Evolutionary conservation across 768 basidiomycete species (phyloP).

Genomic region (Naganishia vishniacii): DNA sequence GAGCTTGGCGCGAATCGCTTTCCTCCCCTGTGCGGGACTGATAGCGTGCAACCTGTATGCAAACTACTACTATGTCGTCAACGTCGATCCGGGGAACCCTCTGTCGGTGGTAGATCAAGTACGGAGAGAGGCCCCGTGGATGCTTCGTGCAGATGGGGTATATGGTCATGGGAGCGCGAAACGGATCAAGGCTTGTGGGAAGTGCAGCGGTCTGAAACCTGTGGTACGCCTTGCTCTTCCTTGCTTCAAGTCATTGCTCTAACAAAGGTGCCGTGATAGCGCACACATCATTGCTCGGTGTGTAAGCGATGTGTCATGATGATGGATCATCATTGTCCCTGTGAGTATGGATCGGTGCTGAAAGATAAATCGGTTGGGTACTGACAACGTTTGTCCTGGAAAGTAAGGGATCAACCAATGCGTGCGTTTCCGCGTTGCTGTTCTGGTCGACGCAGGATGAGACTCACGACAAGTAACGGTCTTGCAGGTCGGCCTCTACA

Average conservation of each 20-base stretch:
- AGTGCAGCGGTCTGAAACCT: constrained; percentile 65
- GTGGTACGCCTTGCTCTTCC: constrained; percentile 57
- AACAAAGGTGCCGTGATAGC: no score
- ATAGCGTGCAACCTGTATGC: constrained; percentile 68
- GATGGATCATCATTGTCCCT: constrained; percentile 51
- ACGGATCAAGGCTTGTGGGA: constrained; percentile 57
- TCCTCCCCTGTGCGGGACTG: constrained; percentile 61
- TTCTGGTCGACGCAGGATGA: no score
- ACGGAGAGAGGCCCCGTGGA: constrained; percentile 23
- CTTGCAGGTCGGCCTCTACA: constrained; percentile 67
- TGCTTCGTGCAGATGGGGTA: constrained; percentile 26
- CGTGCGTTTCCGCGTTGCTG: constrained; percentile 48
- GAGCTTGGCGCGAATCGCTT: constrained; percentile 56
- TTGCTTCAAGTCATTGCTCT: no score
- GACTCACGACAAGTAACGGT: no score
- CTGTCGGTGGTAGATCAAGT: not conserved
- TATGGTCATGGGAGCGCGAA: not conserved
- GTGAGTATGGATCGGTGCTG: constrained; percentile 32
- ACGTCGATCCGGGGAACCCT: constrained; percentile 71
- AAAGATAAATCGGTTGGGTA: not conserved
- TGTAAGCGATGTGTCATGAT: constrained; percentile 77
- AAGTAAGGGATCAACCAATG: constrained; percentile 88
- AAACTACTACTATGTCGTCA: constrained; percentile 83
- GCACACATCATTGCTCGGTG: constrained; percentile 86
- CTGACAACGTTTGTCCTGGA: not conserved